These are phyloP conservation scores for Vitis labrusca DNA, from an alignment of 164 flowering plant genomes.

Conservation along the genomic window DNA sequence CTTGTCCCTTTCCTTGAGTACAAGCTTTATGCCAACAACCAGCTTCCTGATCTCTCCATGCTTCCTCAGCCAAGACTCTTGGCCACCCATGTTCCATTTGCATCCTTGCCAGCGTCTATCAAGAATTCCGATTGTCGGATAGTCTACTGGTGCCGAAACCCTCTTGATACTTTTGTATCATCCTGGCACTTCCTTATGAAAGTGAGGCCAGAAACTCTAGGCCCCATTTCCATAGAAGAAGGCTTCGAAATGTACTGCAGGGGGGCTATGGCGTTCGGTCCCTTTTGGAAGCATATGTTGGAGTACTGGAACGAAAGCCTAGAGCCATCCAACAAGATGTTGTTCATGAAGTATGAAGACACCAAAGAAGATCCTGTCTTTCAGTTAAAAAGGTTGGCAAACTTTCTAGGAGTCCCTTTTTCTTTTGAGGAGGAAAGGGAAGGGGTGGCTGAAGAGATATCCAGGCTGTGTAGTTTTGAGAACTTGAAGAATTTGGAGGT, in stretches of 20 bases:
- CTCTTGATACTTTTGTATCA: constrained; percentile 30
- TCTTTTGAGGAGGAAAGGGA: background rate
- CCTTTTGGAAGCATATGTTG: constrained; percentile 27
- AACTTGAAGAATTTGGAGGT: constrained; percentile 25
- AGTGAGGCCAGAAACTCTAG: constrained; percentile 9
- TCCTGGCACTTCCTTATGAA: constrained; percentile 24
- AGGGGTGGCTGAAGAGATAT: constrained; percentile 17
- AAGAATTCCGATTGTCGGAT: constrained; percentile 9
- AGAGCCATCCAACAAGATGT: constrained; percentile 13
- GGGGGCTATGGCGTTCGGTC: constrained; percentile 19
- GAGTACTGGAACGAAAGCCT: constrained; percentile 25
- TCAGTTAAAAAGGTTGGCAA: constrained; percentile 14
- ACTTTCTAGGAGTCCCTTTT: constrained; percentile 4
- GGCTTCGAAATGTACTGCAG: constrained; percentile 24
- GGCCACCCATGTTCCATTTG: constrained; percentile 18
- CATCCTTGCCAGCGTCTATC: constrained; percentile 19
- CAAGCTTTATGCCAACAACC: constrained; percentile 11
- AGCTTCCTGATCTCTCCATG: constrained; percentile 6
- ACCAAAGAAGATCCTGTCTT: constrained; percentile 9
- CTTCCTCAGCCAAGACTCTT: constrained; percentile 10
- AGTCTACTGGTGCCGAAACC: constrained; percentile 29
- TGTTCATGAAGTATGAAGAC: constrained; percentile 27
- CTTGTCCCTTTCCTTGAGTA: constrained; percentile 23
- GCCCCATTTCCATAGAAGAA: constrained; percentile 15
- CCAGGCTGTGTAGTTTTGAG: constrained; percentile 23